Evolutionary conservation across 306 rosid genomes (phyloP).

Genomic region (Ormosia emarginata): DNA sequence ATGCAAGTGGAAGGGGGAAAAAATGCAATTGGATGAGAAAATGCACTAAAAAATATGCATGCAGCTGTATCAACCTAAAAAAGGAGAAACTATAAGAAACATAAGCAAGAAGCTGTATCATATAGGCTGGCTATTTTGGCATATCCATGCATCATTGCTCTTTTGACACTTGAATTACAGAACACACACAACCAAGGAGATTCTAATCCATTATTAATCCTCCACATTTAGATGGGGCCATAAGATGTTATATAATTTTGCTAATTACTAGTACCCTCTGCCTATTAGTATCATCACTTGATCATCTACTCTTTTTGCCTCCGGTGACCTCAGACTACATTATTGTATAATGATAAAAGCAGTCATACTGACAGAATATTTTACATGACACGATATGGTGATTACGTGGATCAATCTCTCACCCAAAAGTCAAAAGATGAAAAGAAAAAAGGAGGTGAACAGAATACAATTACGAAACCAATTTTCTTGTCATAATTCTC

Average conservation of each 20-base stretch:
- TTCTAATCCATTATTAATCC: background rate
- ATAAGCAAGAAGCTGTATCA: background rate
- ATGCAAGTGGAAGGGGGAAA: background rate
- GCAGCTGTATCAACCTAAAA: background rate
- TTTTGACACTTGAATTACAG: background rate
- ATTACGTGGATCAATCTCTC: constrained; percentile 13
- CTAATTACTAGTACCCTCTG: background rate
- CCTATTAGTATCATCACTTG: background rate
- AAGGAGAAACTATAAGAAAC: constrained; percentile 5
- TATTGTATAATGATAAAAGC: background rate
- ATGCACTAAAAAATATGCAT: constrained; percentile 2
- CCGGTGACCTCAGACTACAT: background rate
- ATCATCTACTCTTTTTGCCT: background rate
- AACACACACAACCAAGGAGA: background rate
- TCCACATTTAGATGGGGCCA: background rate
- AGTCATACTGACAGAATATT: background rate
- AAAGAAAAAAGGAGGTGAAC: background rate
- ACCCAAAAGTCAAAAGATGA: background rate
- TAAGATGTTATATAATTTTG: background rate
- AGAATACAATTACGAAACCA: background rate
- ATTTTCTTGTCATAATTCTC: background rate
- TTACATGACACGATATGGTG: background rate
- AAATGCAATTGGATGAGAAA: background rate
- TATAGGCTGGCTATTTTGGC: background rate
- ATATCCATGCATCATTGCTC: background rate